Percentiles rank a stretch among this genome's conserved stretches.
Evolutionary conservation across 2,329 filamentous ascomycete genomes (phyloP).

Genomic region (Talaromyces sp.): DNA sequence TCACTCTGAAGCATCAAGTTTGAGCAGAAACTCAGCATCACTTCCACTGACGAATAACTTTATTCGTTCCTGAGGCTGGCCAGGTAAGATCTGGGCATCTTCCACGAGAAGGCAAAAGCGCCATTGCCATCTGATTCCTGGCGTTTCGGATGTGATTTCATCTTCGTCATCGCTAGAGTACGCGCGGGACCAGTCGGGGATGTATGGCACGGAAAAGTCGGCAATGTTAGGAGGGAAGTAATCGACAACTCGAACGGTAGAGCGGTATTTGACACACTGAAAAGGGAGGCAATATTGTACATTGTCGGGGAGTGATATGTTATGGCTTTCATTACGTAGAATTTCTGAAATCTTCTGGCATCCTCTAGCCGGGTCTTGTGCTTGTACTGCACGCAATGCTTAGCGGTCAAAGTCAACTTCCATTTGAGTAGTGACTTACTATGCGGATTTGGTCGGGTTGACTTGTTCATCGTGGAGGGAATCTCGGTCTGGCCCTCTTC

Average conservation of each 20-base stretch:
- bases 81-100: conserved; percentile 52
- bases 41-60: conserved; percentile 66
- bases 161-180: conserved; percentile 26
- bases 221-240: conserved; percentile 68
- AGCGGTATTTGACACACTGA: conserved; percentile 66
- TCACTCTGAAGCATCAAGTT: conserved; percentile 54
- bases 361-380: conserved; percentile 42
- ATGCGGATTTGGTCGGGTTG: conserved; percentile 39
- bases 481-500: conserved; percentile 31
- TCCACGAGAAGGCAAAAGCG: conserved; percentile 75
- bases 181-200: conserved; percentile 44
- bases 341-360: conserved; percentile 47
- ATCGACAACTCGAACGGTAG: conserved; percentile 73
- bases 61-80: conserved; percentile 48
- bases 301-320: conserved; percentile 46
- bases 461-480: conserved; percentile 21
- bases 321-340: conserved; percentile 44
- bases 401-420: neutral
- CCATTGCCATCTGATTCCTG: conserved; percentile 67
- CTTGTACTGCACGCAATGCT: conserved; percentile 43
- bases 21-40: conserved; percentile 56
- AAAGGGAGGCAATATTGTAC: conserved; percentile 62
- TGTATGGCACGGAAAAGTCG: conserved; percentile 62
- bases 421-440: conserved; percentile 27
- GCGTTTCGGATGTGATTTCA: conserved; percentile 1